A percentile compares a stretch with the other conserved stretches of the same genome.
These are phyloP conservation scores for Lithospermum erythrorhizon DNA, from an alignment of 257 asterid species.

Conservation along the genomic window DNA sequence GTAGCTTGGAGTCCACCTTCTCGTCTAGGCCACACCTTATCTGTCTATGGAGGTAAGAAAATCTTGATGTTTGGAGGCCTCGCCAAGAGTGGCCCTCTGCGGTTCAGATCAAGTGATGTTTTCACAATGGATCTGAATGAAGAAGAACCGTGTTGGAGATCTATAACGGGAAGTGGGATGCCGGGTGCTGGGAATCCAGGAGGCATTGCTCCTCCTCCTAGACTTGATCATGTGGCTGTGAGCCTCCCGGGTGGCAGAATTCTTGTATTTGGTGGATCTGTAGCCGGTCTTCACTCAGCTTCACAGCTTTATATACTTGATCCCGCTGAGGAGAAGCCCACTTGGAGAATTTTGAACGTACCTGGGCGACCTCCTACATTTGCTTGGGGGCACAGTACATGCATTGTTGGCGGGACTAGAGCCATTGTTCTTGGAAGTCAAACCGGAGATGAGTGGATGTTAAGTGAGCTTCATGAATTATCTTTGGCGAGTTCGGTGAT, in stretches of 20 bases:
- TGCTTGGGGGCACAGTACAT: too few relatives aligned
- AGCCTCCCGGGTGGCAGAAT: slow-evolving; percentile 7
- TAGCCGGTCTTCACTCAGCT: slow-evolving; percentile 9
- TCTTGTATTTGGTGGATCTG: slow-evolving; percentile 6
- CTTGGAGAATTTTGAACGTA: too few relatives aligned
- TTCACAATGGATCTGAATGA: slow-evolving; percentile 5
- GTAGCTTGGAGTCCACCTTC: slow-evolving; percentile 8
- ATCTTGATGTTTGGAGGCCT: slow-evolving; percentile 7
- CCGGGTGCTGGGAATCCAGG: slow-evolving; percentile 6
- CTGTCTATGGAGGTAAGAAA: slow-evolving; percentile 8
- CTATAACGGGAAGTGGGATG: slow-evolving; percentile 4
- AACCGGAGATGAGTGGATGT: slow-evolving; percentile 6
- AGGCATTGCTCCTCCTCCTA: slow-evolving; percentile 7
- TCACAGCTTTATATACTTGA: slow-evolving; percentile 6
- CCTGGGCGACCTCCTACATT: too few relatives aligned
- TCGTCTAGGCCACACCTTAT: slow-evolving; percentile 8
- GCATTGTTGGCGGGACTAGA: too few relatives aligned
- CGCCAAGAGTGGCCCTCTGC: slow-evolving; percentile 7
- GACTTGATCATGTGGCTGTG: slow-evolving; percentile 11
- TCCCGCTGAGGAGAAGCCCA: neutral
- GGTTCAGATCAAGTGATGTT: slow-evolving; percentile 8
- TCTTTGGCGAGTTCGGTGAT: slow-evolving; percentile 1
- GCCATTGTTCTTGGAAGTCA: slow-evolving; percentile 2
- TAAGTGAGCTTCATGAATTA: slow-evolving; percentile 5
- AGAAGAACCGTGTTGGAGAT: slow-evolving; percentile 7